Base-by-base conservation (phyloP, 75 land plant genomes). In the Cunninghamia lanceolata region DNA sequence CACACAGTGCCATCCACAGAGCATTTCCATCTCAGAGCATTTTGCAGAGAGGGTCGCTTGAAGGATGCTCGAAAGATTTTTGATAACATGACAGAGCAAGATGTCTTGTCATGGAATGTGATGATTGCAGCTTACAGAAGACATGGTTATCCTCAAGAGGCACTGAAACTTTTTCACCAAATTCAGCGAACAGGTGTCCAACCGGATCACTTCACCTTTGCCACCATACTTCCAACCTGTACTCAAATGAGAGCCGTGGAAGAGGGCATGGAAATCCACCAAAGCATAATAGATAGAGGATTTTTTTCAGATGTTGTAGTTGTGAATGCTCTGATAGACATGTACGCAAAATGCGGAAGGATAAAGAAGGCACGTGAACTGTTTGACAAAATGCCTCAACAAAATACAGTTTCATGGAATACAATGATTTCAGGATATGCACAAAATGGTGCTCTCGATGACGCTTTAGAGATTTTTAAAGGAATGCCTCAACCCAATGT, bases 311-410 rank as follows among this genome's bases (percentile, higher is more conserved):
- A 89, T 43, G 66, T 73, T 47, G 25, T 50, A 56, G 68, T 89
- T 63, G 86, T 79, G 16, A 89, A 75, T 40, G 90, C 90, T n/a
- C 43, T 88, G 30, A 36, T 89, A 21, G 83, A 88, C 86, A 89
- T 89, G 90, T 89, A 89, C 52, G 84, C 84, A 10, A 86, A 54
- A n/a, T 82, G 84, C 36, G 90, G 88, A 46, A 86, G 75, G 19
- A 21, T 83, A 9, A 30, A 39, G 53, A 83, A 89, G 40, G 90
- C 89, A 17, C 45, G 34, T 10, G 16, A 25, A n/a, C 36, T 87
- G 46, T 87, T 87, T 70, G 86, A 87, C 32, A 39, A 32, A 85
- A 83, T 82, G 66, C 10, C 40, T 43, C 10, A 54, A 25, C 19
- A 50, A 35, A 52, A 68, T 40, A 25, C 84, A 2, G 30, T 82